These are phyloP conservation scores for Candida tibetensis DNA, from an alignment of 805 yeast genomes.

Conservation along the genomic window DNA sequence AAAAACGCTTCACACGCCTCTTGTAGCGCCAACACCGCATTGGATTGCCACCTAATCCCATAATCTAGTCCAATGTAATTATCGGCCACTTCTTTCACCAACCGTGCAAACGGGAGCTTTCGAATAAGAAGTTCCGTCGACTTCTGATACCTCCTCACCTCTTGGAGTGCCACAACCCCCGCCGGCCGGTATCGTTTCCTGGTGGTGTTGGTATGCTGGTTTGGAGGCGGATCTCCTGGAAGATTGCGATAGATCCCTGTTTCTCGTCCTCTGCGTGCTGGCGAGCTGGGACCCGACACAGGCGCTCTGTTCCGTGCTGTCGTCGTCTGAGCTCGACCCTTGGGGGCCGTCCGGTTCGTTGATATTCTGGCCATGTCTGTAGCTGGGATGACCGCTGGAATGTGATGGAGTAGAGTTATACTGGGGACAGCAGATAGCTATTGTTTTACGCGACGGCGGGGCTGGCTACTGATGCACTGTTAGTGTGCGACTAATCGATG, in stretches of 20 bases:
- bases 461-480: no score
- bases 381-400: slow-evolving; percentile 2
- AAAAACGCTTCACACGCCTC: slow-evolving; percentile 80
- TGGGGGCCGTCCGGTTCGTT: slow-evolving; percentile 1
- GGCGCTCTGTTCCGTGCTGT: not conserved
- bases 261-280: slow-evolving; percentile 10
- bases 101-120: slow-evolving; percentile 73
- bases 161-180: slow-evolving; percentile 66
- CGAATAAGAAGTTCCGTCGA: slow-evolving; percentile 65
- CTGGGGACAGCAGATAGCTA: no score
- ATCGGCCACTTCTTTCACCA: slow-evolving; percentile 72
- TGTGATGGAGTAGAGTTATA: no score
- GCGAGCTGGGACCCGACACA: not conserved
- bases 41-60: slow-evolving; percentile 73
- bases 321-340: not conserved
- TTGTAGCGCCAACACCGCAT: slow-evolving; percentile 73
- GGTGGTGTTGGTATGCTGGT: slow-evolving; percentile 13
- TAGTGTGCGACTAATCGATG: no score
- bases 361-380: slow-evolving; percentile 5
- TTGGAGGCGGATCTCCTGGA: slow-evolving; percentile 53
- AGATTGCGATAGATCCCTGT: slow-evolving; percentile 45
- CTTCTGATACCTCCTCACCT: slow-evolving; percentile 65
- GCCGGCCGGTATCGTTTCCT: slow-evolving; percentile 51
- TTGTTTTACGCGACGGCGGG: no score
- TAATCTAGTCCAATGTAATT: slow-evolving; percentile 52